phyloP scores from a whole-genome alignment of 306 rosid genomes.

The Fragaria nilgerrensis region DNA sequence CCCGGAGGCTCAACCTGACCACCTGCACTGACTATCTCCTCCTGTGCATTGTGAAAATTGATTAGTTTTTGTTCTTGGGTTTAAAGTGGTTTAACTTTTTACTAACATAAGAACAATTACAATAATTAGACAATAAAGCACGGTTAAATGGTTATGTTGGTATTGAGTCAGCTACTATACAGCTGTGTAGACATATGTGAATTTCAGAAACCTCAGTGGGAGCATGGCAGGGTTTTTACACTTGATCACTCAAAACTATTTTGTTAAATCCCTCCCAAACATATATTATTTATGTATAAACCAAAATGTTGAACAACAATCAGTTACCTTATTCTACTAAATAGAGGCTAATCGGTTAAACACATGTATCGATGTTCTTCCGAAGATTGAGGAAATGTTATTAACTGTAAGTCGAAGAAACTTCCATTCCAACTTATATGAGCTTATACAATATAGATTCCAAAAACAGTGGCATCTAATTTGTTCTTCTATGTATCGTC shows the following conservation, averaged over 20 bases:
- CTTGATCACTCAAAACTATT: background rate
- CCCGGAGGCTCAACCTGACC: constrained; percentile 96
- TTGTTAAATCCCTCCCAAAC: background rate
- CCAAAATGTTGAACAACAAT: background rate
- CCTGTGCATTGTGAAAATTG: constrained; percentile 39
- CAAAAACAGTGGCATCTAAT: background rate
- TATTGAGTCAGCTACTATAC: background rate
- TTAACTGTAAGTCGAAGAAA: background rate
- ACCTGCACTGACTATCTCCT: constrained; percentile 63
- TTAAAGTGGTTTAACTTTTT: background rate
- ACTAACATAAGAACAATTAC: background rate
- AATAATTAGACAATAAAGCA: background rate
- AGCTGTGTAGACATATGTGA: background rate
- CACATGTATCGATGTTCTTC: background rate
- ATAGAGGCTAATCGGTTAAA: background rate
- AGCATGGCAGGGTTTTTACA: background rate
- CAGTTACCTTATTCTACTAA: background rate
- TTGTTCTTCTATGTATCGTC: background rate
- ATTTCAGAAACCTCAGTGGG: background rate
- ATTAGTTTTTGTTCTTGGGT: background rate
- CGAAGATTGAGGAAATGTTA: background rate
- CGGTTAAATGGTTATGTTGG: background rate
- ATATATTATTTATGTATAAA: background rate
- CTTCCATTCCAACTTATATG: background rate
- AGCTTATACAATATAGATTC: background rate